Evolutionary conservation across 2,329 filamentous ascomycete genomes (phyloP), one percentile per base, ranked within the genome.

Genomic region (Clarireedia homoeocarpa): DNA sequence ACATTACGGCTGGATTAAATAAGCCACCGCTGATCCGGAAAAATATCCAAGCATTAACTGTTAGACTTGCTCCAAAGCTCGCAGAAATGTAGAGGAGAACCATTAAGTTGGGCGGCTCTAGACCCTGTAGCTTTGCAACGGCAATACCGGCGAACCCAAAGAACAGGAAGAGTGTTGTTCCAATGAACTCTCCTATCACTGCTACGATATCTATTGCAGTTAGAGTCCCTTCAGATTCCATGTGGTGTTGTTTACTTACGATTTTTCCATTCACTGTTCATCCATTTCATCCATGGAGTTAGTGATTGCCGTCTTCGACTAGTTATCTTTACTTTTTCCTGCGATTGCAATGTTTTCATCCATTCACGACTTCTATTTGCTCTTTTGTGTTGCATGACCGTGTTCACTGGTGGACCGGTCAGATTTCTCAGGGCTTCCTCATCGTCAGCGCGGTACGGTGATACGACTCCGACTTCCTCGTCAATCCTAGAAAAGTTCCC

Each of bases 31-130:
- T 34, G 30, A 34, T 34, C 10, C 30, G 30, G 9, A 34, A 34
- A 64, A 80, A 80, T 3, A 78, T 73, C 78, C 78, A 81, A 2
- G 76, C 76, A 61, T 80, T 81, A 58, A 78, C 77, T 24, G 74
- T 74, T 46, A 81, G 69, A 5, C 58, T 65, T 53, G 65, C 69
- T 12, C 69, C 70, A 44, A 71, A 71, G 4, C 62, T 64, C 6
- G 69, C 48, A 4, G 62, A 58, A 46, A 63, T 63, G 59, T 71
- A 74, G 7, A 73, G 66, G 38, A 71, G 67, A 4, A 74, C 73
- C 53, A 72, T 71, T 7, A 55, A 17, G 34, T 50, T 42, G 20
- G 46, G 17, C 0, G 75, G 20, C 7, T 20, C 26, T 23, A 23
- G 36, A 2, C 46, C 45, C 26, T 48, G 24, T 44, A 30, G 14